Evolutionary conservation across 2,329 filamentous ascomycete genomes (phyloP), one percentile per base, ranked within the genome.

Genomic region (Aspergillus pseudoviridinutans): DNA sequence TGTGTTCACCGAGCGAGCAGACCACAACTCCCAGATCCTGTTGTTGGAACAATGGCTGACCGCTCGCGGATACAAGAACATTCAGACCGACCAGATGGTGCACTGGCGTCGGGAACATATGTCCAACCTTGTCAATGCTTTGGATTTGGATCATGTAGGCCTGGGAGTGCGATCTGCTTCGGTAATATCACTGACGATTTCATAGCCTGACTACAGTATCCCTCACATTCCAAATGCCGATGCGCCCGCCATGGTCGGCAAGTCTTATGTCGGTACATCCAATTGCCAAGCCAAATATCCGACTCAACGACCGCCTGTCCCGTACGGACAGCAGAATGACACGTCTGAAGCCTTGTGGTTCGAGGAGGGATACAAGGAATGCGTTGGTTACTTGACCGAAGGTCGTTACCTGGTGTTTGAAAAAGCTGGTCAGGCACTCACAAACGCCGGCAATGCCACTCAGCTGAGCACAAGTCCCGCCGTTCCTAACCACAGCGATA

Each of bases 1-100:
- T 24, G 80, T 84, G 2, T 83, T 81, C 59, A 82, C 80, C 0
- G 81, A 84, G 64, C 79, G 80, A 47, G 74, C 78, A 4, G 82
- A 84, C 62, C 82, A 84, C 66, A 82, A 76, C 60, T 84, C 81
- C 0, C 81, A 84, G 57, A 80, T 83, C 28, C 68, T 81, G 46
- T 84, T 84, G 61, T 64, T 84, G 1, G 82, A 84, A 66, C 68
- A 79, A 62, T 82, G 80, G 79, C 69, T 81, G 14, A 69, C 66
- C 4, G 74, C 78, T 3, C 77, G 76, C 29, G 78, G 78, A 8
- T 71, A 77, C 59, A 58, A 63, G 14, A 71, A 74, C 29, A 69
- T 79, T 44, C 68, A 66, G n/a, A 77, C 76, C 0, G 60, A 71
- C 9, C 68, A 79, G 58, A 79, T 81, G 70, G 74, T 76, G 0